Evolutionary conservation across 2,329 filamentous ascomycete genomes (phyloP).

Genomic region (Hymenoscyphus scutula): DNA sequence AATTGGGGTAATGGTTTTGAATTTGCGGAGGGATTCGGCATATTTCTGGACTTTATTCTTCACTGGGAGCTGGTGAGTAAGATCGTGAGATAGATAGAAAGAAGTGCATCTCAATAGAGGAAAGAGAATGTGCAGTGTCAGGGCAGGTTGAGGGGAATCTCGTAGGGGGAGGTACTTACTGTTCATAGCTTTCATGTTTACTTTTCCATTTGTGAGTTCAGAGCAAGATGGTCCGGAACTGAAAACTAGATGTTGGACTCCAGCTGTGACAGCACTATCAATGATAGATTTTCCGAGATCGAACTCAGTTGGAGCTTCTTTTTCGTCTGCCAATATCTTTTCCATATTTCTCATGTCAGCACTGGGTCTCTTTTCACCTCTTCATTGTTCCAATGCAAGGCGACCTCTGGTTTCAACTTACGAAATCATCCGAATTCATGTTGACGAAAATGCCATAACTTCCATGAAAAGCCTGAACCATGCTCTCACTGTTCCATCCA

Average conservation of each 20-base stretch:
- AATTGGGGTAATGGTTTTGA: background rate
- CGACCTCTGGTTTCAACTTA: constrained; percentile 2
- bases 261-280: background rate
- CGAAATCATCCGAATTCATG: background rate
- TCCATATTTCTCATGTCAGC: background rate
- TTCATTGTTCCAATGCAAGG: too few species aligned
- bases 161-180: background rate
- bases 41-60: background rate
- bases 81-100: too few species aligned
- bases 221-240: background rate
- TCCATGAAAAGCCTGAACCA: background rate
- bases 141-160: too few species aligned
- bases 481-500: background rate
- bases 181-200: constrained; percentile 3
- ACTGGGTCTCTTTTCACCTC: too few species aligned
- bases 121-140: too few species aligned
- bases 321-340: background rate
- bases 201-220: background rate
- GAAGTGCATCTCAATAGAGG: too few species aligned
- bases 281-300: background rate
- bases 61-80: background rate
- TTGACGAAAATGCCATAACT: background rate
- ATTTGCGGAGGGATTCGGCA: background rate
- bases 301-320: background rate
- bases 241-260: background rate